phyloP scores from a whole-genome alignment of 306 rosid genomes.

The Acacia melanoxylon region DNA sequence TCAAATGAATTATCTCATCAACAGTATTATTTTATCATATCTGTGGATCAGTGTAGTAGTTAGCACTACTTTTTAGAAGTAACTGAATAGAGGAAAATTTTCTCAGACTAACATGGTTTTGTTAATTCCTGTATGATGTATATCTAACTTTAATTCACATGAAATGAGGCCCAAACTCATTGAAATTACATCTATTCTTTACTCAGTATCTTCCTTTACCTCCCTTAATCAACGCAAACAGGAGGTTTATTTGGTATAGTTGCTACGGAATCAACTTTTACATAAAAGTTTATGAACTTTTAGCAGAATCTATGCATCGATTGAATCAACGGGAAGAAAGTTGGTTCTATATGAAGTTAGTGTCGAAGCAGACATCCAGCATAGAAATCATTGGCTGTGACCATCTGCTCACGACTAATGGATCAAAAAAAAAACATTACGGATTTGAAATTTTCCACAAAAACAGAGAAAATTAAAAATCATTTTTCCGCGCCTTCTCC shows the following conservation, averaged over 20 bases:
- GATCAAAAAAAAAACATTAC: too few species aligned
- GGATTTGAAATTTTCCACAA: too few species aligned
- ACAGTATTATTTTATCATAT: constrained; percentile 6
- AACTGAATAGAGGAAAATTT: constrained; percentile 6
- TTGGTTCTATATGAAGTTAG: constrained; percentile 76
- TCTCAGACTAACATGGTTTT: constrained; percentile 24
- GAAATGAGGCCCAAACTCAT: constrained; percentile 26
- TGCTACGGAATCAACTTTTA: neutral
- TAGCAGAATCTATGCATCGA: constrained; percentile 49
- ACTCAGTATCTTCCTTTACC: constrained; percentile 17
- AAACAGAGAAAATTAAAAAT: too few species aligned
- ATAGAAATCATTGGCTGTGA: constrained; percentile 56
- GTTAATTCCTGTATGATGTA: constrained; percentile 38
- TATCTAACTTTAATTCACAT: constrained; percentile 28
- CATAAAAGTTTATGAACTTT: constrained; percentile 27
- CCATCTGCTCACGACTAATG: too few species aligned
- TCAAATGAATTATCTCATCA: neutral
- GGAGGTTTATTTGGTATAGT: constrained; percentile 11
- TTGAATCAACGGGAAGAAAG: constrained; percentile 94
- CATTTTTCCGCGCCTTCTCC: too few species aligned
- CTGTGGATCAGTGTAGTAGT: too few species aligned
- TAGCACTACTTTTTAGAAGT: constrained; percentile 17
- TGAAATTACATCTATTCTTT: constrained; percentile 2
- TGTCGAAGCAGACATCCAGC: constrained; percentile 59
- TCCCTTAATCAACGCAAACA: constrained; percentile 18